A percentile compares a stretch with the other conserved stretches of the same genome.
phyloP scores from a whole-genome alignment of 2,329 filamentous ascomycete species.

The Apiospora saccharicola region DNA sequence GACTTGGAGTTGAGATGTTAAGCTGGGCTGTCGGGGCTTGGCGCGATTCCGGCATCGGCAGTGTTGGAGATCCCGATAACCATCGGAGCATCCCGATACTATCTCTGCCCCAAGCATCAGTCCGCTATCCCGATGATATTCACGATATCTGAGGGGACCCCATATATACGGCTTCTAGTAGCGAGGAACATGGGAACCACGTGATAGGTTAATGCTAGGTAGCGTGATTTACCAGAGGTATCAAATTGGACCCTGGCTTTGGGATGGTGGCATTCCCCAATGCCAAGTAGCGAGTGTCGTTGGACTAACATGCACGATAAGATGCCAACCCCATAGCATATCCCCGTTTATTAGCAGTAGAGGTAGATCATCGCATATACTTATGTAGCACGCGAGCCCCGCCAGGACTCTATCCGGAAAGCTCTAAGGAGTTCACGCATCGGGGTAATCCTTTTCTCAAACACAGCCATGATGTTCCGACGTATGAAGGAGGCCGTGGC shows the following conservation, averaged over 20 bases:
- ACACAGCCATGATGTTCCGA: constrained; percentile 26
- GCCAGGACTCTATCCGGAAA: background rate
- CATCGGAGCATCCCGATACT: background rate
- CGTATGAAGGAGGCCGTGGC: constrained; percentile 40
- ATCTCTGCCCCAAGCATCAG: background rate
- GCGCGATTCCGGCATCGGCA: background rate
- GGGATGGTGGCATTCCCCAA: background rate
- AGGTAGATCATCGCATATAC: background rate
- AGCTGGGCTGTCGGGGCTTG: background rate
- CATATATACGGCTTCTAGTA: background rate
- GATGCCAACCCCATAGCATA: background rate
- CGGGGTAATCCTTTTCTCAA: background rate
- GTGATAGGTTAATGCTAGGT: background rate
- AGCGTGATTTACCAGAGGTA: background rate
- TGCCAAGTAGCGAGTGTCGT: background rate
- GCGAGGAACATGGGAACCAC: background rate
- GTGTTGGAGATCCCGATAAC: background rate
- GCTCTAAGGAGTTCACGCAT: background rate
- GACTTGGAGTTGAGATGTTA: background rate
- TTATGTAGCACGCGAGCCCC: background rate
- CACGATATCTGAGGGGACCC: background rate
- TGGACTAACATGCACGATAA: background rate
- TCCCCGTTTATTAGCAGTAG: background rate
- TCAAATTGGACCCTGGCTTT: background rate
- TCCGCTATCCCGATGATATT: background rate